Base-by-base conservation (phyloP, 257 asterid species). In the Leptodermis oblonga region DNA sequence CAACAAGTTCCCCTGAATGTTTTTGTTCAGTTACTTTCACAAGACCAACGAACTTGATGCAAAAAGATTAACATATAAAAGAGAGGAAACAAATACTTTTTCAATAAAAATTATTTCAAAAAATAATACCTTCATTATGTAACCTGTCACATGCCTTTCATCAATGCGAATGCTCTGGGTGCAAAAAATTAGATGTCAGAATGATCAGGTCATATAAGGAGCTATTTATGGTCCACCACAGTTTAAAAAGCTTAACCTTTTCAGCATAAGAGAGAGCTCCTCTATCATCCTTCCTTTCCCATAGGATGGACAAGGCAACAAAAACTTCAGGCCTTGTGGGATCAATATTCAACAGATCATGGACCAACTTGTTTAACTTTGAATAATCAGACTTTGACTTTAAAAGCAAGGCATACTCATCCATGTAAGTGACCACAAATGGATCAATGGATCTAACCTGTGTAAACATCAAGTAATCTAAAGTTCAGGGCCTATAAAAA, bases 371-470 rank as follows among this genome's bases (percentile, higher is more conserved):
- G 77, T 84, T 87, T 68, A 94, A 81, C 88, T 87, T 94, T 71
- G 89, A 80, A 74, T 65, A 42, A 55, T 94, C 99, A 63, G 94
- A 79, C 67, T 89, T 89, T 73, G 82, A 80, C 90, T 94, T 94
- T 71, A 94, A 89, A 75, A 94, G 96, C 95, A 94, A 85, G n/a
- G 99, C 96, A 80, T 94, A 94, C 89, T 94, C 99, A 77, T 94
- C 99, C 99, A 94, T 94, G 61, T 91, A 87, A 30, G 99, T 89
- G 67, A 89, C 65, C 62, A 84, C 81, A 68, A 81, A 86, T 62
- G 99, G 96, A 87, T 90, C 96, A 69, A 89, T 83, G 31, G 86
- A 87, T 67, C 95, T 86, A 70, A 86, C 99, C 99, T 93, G 91
- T 93, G 91, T 25, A 78, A 70, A 76, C 74, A 68, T 70, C 69